Conservation (phyloP, 129 eudicot genomes). For the Chrysanthemum seticuspe region DNA sequence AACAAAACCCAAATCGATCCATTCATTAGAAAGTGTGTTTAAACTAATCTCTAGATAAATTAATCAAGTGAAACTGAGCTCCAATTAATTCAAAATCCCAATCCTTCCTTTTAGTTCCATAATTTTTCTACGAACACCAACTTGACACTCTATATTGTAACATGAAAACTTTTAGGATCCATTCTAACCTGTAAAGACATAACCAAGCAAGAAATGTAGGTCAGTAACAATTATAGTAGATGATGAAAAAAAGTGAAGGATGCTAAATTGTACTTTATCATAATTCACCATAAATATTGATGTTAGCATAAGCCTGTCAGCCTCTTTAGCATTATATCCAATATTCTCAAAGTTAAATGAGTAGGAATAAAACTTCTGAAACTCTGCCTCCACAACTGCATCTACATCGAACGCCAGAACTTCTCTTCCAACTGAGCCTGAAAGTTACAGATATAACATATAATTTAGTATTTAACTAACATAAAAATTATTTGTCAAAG, state of each 20-base stretch:
- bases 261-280: conserved; percentile 65
- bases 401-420: conserved; percentile 90
- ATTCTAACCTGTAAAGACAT: conserved; percentile 68
- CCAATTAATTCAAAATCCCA: too few relatives aligned
- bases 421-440: conserved; percentile 94
- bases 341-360: conserved; percentile 67
- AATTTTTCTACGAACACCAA: too few relatives aligned
- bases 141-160: too few relatives aligned
- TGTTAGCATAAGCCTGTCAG: conserved; percentile 77
- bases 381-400: conserved; percentile 85
- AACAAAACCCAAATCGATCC: too few relatives aligned
- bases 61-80: too few relatives aligned
- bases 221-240: neutral
- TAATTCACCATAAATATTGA: conserved; percentile 89
- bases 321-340: conserved; percentile 56
- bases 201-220: conserved; percentile 14
- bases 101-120: too few relatives aligned
- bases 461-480: conserved; percentile 10
- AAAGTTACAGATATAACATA: conserved; percentile 13
- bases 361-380: conserved; percentile 79
- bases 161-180: conserved; percentile 52
- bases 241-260: conserved; percentile 8
- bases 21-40: too few relatives aligned
- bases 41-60: too few relatives aligned
- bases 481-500: conserved; percentile 2